Evolutionary conservation across 2,329 filamentous ascomycete genomes (phyloP).

Genomic region (Clarireedia homoeocarpa): DNA sequence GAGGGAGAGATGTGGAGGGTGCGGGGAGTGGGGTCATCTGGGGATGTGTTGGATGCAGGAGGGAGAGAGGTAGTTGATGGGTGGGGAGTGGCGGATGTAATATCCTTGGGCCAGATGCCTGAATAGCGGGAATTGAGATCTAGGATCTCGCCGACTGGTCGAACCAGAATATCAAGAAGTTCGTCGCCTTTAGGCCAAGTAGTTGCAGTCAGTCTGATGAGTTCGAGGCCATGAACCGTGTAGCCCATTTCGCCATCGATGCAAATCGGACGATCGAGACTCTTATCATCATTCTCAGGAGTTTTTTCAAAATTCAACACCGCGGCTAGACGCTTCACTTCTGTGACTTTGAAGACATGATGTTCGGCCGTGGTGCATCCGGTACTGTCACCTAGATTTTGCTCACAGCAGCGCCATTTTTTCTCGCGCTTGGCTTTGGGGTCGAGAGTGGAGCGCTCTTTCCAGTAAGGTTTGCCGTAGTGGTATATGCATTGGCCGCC

Average conservation of each 20-base stretch:
- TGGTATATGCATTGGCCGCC: constrained; percentile 78
- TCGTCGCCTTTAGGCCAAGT: constrained; percentile 73
- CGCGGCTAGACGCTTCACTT: constrained; percentile 66
- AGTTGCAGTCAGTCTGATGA: constrained; percentile 82
- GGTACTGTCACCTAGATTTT: constrained; percentile 59
- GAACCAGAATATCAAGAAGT: constrained; percentile 77
- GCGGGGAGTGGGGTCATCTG: constrained; percentile 18
- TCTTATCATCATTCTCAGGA: constrained; percentile 53
- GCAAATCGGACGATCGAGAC: constrained; percentile 50
- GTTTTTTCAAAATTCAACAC: constrained; percentile 76
- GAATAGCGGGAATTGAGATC: constrained; percentile 92
- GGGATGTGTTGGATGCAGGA: constrained; percentile 14
- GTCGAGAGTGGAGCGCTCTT: constrained; percentile 42
- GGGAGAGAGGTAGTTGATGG: constrained; percentile 15
- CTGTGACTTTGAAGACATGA: constrained; percentile 83
- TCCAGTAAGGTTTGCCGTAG: constrained; percentile 59
- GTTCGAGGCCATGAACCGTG: constrained; percentile 78
- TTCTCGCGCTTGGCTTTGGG: constrained; percentile 50
- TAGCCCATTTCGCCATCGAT: constrained; percentile 99
- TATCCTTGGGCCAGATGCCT: constrained; percentile 73
- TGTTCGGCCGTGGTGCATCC: constrained; percentile 66
- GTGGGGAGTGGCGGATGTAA: constrained; percentile 58
- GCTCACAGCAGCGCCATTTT: constrained; percentile 71
- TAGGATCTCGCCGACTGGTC: constrained; percentile 73
- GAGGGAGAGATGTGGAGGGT: constrained; percentile 67